Evolutionary conservation across 2,329 filamentous ascomycete species (phyloP), one percentile per base, ranked within the genome.

Genomic region (Sporothrix brasiliensis): DNA sequence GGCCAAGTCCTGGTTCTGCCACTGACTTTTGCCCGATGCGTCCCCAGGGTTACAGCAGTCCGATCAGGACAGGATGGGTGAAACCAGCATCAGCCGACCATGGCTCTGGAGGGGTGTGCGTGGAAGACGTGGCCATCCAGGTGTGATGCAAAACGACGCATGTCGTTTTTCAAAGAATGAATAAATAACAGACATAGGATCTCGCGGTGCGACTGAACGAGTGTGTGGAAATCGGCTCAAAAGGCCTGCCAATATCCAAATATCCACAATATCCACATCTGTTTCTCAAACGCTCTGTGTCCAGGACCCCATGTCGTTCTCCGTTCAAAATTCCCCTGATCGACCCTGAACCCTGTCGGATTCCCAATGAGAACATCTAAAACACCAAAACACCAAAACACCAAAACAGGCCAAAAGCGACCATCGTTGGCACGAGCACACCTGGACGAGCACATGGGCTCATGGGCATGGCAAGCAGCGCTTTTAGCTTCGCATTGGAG

Each of bases 1-100:
- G 27, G 27, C 34, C n/a, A 60, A 11, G 34, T n/a, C 24, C 53
- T 30, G 34, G 56, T 34, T 34, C 41, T 14, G 47, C 63, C 16
- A 68, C 52, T 39, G 39, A 54, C 66, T 58, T 68, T 9, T 58
- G 21, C 66, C 66, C 50, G 52, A 58, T 68, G 39, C 52, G 16
- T 58, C 41, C 52, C 24, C 58, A 27, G 24, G 52, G 50, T 67
- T 47, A 60, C 24, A 61, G 14, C 27, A 69, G 53, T 69, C 47
- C 67, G 70, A 69, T 71, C 67, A 69, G 60, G 67, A 58, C 58
- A 60, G 67, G 66, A 60, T 52, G 52, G 60, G 58, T 71, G 70
- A 71, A 71, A 69, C 70, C 67, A 69, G 44, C 52, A 50, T 41
- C 60, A 27, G 41, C 34, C 24, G 67, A 60, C 60, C 67, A 66